A percentile compares a stretch with the other conserved stretches of the same genome.
These are phyloP conservation scores for Penicillium sp. DNA, from an alignment of 2,329 filamentous ascomycete species.

Conservation along the genomic window DNA sequence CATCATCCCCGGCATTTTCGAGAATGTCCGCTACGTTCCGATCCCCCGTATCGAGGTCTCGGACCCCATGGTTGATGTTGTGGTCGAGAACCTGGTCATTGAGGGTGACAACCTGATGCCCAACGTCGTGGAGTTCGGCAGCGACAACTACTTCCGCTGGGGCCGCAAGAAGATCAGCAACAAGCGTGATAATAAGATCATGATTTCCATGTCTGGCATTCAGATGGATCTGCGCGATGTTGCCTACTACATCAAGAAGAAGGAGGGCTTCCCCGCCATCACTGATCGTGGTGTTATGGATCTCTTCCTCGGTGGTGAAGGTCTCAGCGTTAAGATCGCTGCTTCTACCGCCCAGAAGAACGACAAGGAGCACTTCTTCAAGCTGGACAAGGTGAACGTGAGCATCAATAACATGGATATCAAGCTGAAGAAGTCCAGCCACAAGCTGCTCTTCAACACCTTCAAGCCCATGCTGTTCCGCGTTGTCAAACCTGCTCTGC, in stretches of 20 bases:
- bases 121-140: slow-evolving; percentile 82
- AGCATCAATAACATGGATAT: slow-evolving; percentile 79
- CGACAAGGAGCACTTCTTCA: slow-evolving; percentile 84
- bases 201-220: slow-evolving; percentile 82
- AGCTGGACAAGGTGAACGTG: slow-evolving; percentile 84
- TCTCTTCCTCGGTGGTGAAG: slow-evolving; percentile 80
- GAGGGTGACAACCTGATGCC: slow-evolving; percentile 97
- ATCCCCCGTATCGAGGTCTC: slow-evolving; percentile 92
- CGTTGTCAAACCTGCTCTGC: slow-evolving; percentile 76
- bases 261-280: slow-evolving; percentile 86
- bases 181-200: slow-evolving; percentile 78
- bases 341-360: slow-evolving; percentile 75
- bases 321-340: slow-evolving; percentile 88
- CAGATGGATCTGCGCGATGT: slow-evolving; percentile 89
- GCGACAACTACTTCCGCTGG: slow-evolving; percentile 93
- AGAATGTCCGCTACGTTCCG: slow-evolving; percentile 84
- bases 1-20: slow-evolving; percentile 78
- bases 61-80: slow-evolving; percentile 77
- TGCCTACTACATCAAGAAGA: slow-evolving; percentile 91
- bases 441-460: slow-evolving; percentile 83
- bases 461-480: slow-evolving; percentile 87
- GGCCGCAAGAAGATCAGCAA: slow-evolving; percentile 83
- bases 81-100: slow-evolving; percentile 91
- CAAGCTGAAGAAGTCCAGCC: slow-evolving; percentile 90
- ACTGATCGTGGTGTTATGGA: slow-evolving; percentile 87